phyloP scores from a whole-genome alignment of 164 flowering plant species.

The Litsea cubeba region DNA sequence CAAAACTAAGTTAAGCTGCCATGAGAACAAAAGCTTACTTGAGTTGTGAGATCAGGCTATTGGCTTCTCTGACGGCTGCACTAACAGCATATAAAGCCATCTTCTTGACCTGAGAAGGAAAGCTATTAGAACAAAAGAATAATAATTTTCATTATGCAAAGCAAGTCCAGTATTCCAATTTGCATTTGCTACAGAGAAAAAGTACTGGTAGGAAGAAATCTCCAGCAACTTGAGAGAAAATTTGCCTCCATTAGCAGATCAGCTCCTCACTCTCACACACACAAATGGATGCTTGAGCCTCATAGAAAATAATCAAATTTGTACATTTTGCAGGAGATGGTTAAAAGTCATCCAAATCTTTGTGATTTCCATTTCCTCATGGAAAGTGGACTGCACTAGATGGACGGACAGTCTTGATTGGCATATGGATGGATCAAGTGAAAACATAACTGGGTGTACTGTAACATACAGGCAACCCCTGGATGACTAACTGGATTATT shows the following conservation, averaged over 20 bases:
- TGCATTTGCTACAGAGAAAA: background rate
- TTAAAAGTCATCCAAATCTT: background rate
- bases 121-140: background rate
- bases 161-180: background rate
- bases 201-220: background rate
- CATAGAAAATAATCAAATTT: background rate
- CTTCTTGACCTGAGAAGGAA: slow-evolving; percentile 34
- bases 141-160: background rate
- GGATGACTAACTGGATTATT: too few species aligned
- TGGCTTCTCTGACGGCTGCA: slow-evolving; percentile 31
- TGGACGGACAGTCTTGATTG: background rate
- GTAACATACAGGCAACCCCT: too few species aligned
- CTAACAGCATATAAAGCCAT: slow-evolving; percentile 40
- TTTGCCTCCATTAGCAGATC: too few species aligned
- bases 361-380: background rate
- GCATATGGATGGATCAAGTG: background rate
- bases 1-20: background rate
- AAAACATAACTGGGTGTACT: too few species aligned
- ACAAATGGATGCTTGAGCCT: background rate
- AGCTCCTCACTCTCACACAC: background rate
- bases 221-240: background rate
- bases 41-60: slow-evolving; percentile 15
- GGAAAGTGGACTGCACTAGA: background rate
- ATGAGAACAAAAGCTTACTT: slow-evolving; percentile 11
- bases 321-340: background rate